phyloP scores from a whole-genome alignment of 495 filamentous ascomycete species.

The Aspergillus cavernicola region DNA sequence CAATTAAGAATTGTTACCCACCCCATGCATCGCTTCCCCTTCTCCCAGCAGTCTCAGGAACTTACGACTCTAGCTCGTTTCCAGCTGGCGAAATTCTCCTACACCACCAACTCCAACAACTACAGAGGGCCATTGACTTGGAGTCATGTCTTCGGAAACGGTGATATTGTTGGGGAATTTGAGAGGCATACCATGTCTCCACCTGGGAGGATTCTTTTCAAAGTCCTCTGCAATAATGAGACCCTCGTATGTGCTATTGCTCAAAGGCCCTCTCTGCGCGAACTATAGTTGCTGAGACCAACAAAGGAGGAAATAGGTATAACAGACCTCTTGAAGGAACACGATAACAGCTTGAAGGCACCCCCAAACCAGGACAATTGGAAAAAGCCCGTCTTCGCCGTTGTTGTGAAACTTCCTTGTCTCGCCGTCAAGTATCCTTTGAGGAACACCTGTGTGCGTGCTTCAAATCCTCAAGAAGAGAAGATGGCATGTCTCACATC shows the following conservation, averaged over 20 bases:
- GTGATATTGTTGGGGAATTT: slow-evolving; percentile 29
- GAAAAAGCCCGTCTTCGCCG: slow-evolving; percentile 29
- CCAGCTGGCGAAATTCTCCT: slow-evolving; percentile 41
- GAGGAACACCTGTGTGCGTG: slow-evolving; percentile 17
- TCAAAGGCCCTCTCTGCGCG: background rate
- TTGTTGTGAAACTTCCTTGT: slow-evolving; percentile 43
- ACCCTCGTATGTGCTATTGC: slow-evolving; percentile 25
- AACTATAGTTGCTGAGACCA: background rate
- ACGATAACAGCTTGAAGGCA: slow-evolving; percentile 11
- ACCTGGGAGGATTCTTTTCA: slow-evolving; percentile 20
- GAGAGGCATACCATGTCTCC: slow-evolving; percentile 14
- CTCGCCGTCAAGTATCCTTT: slow-evolving; percentile 41
- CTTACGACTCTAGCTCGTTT: slow-evolving; percentile 23
- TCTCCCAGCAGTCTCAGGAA: slow-evolving; percentile 6
- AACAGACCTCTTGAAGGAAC: slow-evolving; percentile 21
- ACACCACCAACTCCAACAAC: slow-evolving; percentile 31
- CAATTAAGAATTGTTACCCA: too few relatives aligned
- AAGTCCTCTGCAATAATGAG: slow-evolving; percentile 22
- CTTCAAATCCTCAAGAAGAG: background rate
- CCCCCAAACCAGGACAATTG: slow-evolving; percentile 5
- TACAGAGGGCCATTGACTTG: slow-evolving; percentile 35
- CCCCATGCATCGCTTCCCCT: background rate
- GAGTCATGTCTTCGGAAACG: slow-evolving; percentile 36
- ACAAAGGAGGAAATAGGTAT: slow-evolving; percentile 38
- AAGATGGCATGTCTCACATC: background rate